Evolutionary conservation across 257 asterid species (phyloP).

Genomic region (Przewalskia tangutica): DNA sequence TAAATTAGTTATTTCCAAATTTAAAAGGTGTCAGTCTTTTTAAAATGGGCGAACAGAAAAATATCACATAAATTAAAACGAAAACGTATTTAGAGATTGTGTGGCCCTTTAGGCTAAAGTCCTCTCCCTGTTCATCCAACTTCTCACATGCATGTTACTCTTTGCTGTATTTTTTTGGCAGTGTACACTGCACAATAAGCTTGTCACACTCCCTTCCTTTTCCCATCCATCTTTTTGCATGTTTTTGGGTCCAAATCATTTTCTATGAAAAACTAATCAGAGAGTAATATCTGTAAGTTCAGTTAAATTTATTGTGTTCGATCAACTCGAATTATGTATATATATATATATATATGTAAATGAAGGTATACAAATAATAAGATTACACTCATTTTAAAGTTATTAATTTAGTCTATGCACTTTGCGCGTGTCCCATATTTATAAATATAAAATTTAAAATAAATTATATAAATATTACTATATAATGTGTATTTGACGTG

Average conservation of each 20-base stretch:
- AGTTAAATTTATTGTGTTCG: background rate
- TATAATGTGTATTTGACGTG: no score
- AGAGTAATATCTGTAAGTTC: background rate
- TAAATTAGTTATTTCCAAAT: background rate
- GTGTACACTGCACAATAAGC: background rate
- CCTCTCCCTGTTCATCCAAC: background rate
- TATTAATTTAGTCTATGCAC: no score
- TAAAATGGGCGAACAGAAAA: background rate
- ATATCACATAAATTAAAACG: background rate
- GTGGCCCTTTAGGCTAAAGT: background rate
- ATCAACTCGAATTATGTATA: no score
- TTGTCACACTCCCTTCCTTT: background rate
- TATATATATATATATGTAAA: no score
- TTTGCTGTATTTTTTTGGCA: background rate
- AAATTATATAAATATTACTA: no score
- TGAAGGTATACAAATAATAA: no score
- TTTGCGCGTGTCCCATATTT: no score
- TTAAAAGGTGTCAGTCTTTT: background rate
- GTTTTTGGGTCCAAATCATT: background rate
- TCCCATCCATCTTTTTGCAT: background rate
- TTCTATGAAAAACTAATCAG: background rate
- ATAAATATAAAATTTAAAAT: no score
- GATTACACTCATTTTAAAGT: no score
- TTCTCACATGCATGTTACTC: conserved; percentile 5
- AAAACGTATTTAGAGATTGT: background rate